Conservation (phyloP, 176 grass and related monocot genomes). For the Tuctoria greenei region DNA sequence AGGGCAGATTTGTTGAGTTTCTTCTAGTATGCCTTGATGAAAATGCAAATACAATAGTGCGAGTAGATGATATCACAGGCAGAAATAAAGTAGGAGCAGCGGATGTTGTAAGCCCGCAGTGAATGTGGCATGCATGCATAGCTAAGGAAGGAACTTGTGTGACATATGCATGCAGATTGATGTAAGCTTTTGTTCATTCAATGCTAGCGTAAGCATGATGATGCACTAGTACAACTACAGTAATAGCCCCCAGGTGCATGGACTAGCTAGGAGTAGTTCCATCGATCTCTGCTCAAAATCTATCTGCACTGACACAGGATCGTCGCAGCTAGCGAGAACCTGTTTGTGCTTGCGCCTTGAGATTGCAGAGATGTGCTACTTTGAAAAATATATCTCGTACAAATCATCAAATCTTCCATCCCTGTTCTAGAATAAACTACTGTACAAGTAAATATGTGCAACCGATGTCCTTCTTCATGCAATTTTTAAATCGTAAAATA, state of each 20-base stretch:
- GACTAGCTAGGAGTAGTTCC: conserved; percentile 4
- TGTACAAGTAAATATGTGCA: background rate
- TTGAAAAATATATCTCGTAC: conserved; percentile 14
- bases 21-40: background rate
- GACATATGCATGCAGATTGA: conserved; percentile 33
- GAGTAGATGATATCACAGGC: conserved; percentile 3
- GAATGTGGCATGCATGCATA: conserved; percentile 27
- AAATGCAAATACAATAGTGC: background rate
- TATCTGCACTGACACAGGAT: conserved; percentile 40
- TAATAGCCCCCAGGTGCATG: background rate
- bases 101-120: conserved; percentile 2
- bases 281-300: conserved; percentile 38
- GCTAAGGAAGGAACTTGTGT: conserved; percentile 10
- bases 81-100: background rate
- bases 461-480: background rate
- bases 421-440: background rate
- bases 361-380: conserved; percentile 6
- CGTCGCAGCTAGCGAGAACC: conserved; percentile 17
- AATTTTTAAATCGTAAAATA: background rate
- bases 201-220: conserved; percentile 34
- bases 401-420: conserved; percentile 14
- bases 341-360: conserved; percentile 30
- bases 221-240: background rate
- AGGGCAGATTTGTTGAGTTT: background rate
- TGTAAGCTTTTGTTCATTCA: conserved; percentile 40